These are phyloP conservation scores for Diaporthe batatas DNA, from an alignment of 2,329 filamentous ascomycete genomes.

Conservation along the genomic window DNA sequence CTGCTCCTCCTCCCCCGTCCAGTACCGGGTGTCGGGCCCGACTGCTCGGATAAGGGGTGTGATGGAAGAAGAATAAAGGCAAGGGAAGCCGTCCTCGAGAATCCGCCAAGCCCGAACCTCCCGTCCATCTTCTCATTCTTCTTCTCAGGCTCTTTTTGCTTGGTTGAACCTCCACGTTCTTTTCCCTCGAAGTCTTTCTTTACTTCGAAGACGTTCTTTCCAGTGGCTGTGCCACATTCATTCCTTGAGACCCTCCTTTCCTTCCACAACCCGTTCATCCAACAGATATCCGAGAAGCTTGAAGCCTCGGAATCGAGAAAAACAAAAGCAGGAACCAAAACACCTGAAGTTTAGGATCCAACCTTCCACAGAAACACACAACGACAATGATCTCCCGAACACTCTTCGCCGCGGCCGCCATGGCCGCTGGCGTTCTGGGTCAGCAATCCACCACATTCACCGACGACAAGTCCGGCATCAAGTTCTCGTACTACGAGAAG, in stretches of 20 bases:
- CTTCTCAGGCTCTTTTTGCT: slow-evolving; percentile 39
- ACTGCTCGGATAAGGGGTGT: slow-evolving; percentile 22
- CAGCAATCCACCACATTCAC: slow-evolving; percentile 38
- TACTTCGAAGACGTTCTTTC: slow-evolving; percentile 41
- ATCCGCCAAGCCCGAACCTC: background rate
- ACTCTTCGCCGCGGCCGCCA: slow-evolving; percentile 38
- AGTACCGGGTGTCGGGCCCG: slow-evolving; percentile 21
- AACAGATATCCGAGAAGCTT: slow-evolving; percentile 31
- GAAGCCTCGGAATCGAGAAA: slow-evolving; percentile 21
- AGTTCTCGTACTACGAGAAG: slow-evolving; percentile 42
- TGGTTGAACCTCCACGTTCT: slow-evolving; percentile 42
- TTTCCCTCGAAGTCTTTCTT: slow-evolving; percentile 42
- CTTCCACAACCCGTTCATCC: slow-evolving; percentile 21
- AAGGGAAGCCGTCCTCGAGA: background rate
- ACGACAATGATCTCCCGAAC: slow-evolving; percentile 26
- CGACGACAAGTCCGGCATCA: slow-evolving; percentile 38
- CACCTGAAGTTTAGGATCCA: background rate
- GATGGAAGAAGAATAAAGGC: slow-evolving; percentile 28
- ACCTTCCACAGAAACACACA: slow-evolving; percentile 5
- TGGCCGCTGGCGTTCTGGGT: slow-evolving; percentile 39
- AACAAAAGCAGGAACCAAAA: slow-evolving; percentile 12
- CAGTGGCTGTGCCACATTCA: slow-evolving; percentile 41
- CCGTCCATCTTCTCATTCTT: slow-evolving; percentile 29
- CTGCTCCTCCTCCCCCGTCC: slow-evolving; percentile 2
- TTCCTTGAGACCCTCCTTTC: slow-evolving; percentile 34